These are phyloP conservation scores for Venturia asperata DNA, from an alignment of 2,329 filamentous ascomycete species.

Conservation along the genomic window DNA sequence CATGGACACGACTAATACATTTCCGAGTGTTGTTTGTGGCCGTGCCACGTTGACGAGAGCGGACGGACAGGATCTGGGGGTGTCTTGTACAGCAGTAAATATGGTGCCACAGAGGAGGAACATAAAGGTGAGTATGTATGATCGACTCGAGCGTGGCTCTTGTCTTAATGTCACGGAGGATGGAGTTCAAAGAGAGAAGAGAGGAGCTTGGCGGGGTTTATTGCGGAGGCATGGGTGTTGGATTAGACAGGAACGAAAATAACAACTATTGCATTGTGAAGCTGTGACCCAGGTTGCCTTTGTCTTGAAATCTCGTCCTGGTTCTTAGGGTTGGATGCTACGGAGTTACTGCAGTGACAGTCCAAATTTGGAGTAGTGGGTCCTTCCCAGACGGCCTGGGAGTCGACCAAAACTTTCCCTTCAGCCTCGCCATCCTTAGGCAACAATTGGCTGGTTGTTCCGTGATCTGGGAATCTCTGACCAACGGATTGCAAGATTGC, in stretches of 20 bases:
- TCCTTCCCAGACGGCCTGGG: not conserved
- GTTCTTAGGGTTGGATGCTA: not conserved
- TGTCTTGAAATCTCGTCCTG: not conserved
- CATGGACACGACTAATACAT: not conserved
- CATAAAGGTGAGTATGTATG: not conserved
- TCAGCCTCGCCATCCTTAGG: not conserved
- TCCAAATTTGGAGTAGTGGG: not conserved
- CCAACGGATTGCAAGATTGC: not conserved
- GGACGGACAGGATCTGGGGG: constrained; percentile 2
- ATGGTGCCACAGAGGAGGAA: not conserved
- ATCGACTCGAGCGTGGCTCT: not conserved
- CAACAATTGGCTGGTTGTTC: not conserved
- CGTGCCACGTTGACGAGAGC: not conserved
- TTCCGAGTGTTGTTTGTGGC: not conserved
- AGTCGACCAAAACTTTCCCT: not conserved
- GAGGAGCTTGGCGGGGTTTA: not conserved
- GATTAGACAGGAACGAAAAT: constrained; percentile 11
- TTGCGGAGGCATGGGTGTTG: not conserved
- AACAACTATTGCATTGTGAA: constrained; percentile 4
- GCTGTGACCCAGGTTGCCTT: no score
- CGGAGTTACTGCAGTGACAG: not conserved
- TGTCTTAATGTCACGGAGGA: constrained; percentile 4
- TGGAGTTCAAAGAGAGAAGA: not conserved
- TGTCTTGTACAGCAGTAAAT: not conserved
- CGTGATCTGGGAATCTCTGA: not conserved